Evolutionary conservation across 1,284 basidiomycete species (phyloP).

Genomic region (Calocybe gambosa): DNA sequence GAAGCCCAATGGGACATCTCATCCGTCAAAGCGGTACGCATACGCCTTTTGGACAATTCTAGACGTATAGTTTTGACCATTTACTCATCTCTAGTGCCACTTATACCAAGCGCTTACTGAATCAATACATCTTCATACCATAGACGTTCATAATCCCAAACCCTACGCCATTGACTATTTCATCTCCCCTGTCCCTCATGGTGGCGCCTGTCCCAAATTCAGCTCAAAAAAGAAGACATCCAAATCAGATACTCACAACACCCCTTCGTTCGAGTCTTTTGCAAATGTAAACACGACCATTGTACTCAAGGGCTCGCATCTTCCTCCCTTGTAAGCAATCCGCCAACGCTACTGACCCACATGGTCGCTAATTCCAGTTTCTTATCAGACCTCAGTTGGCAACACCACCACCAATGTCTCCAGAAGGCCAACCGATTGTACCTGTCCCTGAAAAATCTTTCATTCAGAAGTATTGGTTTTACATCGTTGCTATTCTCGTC

Average conservation of each 20-base stretch:
- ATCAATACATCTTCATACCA: constrained; percentile 49
- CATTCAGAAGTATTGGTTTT: constrained; percentile 87
- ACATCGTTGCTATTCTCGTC: constrained; percentile 57
- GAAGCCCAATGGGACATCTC: constrained; percentile 56
- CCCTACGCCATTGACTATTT: constrained; percentile 69
- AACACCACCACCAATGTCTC: constrained; percentile 58
- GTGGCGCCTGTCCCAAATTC: constrained; percentile 57
- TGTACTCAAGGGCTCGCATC: constrained; percentile 35
- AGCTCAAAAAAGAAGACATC: constrained; percentile 18
- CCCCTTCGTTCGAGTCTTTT: constrained; percentile 24
- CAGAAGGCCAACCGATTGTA: constrained; percentile 56
- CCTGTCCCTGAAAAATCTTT: constrained; percentile 70
- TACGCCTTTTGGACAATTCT: constrained; percentile 12
- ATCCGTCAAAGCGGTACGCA: constrained; percentile 59
- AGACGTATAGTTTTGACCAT: constrained; percentile 16
- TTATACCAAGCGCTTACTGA: constrained; percentile 47
- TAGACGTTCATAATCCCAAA: constrained; percentile 32
- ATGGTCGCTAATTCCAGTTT: neutral
- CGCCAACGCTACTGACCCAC: too few relatives aligned
- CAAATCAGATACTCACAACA: neutral
- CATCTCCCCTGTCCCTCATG: constrained; percentile 54
- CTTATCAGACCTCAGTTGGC: constrained; percentile 55
- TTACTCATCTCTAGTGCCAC: constrained; percentile 44
- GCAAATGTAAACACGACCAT: constrained; percentile 51
- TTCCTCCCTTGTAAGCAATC: constrained; percentile 52